Evolutionary conservation across 1,284 basidiomycete species (phyloP).

Genomic region (Gomphus bonarii): DNA sequence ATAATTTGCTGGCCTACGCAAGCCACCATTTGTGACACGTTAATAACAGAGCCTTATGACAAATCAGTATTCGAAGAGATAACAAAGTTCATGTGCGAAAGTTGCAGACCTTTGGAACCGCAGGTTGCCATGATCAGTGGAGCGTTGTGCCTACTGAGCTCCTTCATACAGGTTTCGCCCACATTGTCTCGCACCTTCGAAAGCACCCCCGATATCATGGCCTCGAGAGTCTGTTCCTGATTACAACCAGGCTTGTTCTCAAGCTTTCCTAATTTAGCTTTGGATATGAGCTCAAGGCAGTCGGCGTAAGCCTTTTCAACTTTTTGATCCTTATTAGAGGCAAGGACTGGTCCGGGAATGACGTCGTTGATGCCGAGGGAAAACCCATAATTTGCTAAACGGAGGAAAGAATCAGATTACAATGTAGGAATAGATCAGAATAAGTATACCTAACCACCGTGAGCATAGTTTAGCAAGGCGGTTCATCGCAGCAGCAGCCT

Average conservation of each 20-base stretch:
- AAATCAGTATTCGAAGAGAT: not conserved
- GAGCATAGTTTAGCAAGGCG: constrained; percentile 93
- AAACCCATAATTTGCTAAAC: constrained; percentile 88
- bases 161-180: constrained; percentile 97
- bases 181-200: constrained; percentile 94
- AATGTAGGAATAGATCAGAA: not conserved
- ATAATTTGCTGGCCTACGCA: constrained; percentile 99
- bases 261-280: constrained; percentile 86
- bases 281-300: constrained; percentile 80
- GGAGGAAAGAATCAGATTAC: not conserved
- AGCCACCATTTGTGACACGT: constrained; percentile 99
- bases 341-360: constrained; percentile 84
- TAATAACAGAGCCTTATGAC: constrained; percentile 85
- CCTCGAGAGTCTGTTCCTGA: constrained; percentile 95
- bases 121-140: constrained; percentile 99
- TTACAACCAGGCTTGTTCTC: constrained; percentile 96
- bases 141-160: constrained; percentile 93
- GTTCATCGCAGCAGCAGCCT: constrained; percentile 94
- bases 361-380: constrained; percentile 99
- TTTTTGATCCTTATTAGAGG: constrained; percentile 74
- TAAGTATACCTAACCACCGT: constrained; percentile 71
- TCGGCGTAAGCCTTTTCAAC: constrained; percentile 87
- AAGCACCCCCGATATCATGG: constrained; percentile 86
- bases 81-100: not conserved
- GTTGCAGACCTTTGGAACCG: constrained; percentile 82